phyloP scores from a whole-genome alignment of 371 early-diverging fungal genomes.

The Zancudomyces culisetae region DNA sequence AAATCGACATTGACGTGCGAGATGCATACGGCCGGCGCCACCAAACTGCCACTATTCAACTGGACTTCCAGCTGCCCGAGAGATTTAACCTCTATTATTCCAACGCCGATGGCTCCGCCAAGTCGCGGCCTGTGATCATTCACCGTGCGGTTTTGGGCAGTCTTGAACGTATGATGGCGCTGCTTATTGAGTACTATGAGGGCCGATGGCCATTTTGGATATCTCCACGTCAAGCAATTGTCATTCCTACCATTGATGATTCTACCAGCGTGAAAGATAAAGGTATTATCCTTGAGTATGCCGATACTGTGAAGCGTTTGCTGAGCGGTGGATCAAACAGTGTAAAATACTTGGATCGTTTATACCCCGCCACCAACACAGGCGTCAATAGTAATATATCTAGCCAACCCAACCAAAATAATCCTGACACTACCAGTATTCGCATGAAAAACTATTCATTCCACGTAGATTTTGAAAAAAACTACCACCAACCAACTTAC shows the following conservation, averaged over 20 bases:
- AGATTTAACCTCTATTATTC: conserved; percentile 21
- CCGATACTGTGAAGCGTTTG: background rate
- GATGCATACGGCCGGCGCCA: conserved; percentile 88
- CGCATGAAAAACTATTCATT: conserved; percentile 38
- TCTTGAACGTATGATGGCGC: conserved; percentile 95
- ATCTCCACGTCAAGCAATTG: conserved; percentile 82
- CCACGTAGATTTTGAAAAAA: conserved; percentile 50
- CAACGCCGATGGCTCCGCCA: conserved; percentile 21
- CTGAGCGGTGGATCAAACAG: background rate
- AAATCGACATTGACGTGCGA: conserved; percentile 93
- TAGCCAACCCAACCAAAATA: background rate
- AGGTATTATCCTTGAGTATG: background rate
- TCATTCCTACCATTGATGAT: conserved; percentile 53
- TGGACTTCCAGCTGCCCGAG: conserved; percentile 45
- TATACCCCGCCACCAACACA: background rate
- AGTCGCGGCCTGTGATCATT: conserved; percentile 83
- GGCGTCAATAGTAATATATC: background rate
- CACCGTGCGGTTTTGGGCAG: conserved; percentile 98
- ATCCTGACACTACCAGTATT: no score
- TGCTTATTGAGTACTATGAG: conserved; percentile 87
- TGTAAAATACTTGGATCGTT: no score
- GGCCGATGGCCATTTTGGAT: conserved; percentile 99
- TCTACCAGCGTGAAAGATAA: conserved; percentile 4
- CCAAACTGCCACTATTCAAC: conserved; percentile 98
- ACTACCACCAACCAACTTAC: conserved; percentile 68